Base-by-base conservation (phyloP, 2,329 filamentous ascomycete genomes). In the Fusarium sp. region DNA sequence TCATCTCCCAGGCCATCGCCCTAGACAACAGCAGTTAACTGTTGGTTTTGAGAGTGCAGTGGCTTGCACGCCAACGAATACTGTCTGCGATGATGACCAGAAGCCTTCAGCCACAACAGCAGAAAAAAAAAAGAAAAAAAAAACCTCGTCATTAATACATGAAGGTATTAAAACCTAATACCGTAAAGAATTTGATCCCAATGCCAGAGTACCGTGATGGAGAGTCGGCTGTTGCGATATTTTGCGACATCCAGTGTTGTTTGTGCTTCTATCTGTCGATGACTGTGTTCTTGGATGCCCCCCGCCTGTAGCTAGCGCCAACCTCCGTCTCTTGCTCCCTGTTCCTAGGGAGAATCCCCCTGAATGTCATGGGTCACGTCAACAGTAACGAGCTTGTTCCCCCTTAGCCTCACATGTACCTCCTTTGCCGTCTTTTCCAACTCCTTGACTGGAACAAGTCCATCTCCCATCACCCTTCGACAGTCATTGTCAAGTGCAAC, bases 1-100 rank as follows among this genome's bases (percentile, higher is more conserved):
- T 85, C 4, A 72, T 84, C 6, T 63, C 64, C 0, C 79, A 81
- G 50, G 75, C 68, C 4, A 81, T 56, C n/a, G 22, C 22, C 2
- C 17, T 47, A 1, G 22, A 25, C 1, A 45, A 22, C 4, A 15
- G 12, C 20, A 45, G 40, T 25, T 45, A 45, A 43, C n/a, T 4
- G n/a, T 22, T 22, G 12, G 10, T 2, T n/a, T 20, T 6, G n/a
- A 40, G 10, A 20, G 20, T 20, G 17, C 38, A 20, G n/a, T 11
- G 37, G 5, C 17, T 20, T 40, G 4, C 15, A 40, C 9, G 1
- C 17, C 17, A 40, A 20, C 20, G 20, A 20, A 20, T 20, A 20
- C 20, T 20, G 20, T 20, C 20, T 20, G 20, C 20, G 20, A 20
- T 20, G 20, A 20, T 20, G 20, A 20, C 20, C 20, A 20, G 20